Conservation (phyloP, 768 basidiomycete species). For the Pleurotus tuoliensis region DNA sequence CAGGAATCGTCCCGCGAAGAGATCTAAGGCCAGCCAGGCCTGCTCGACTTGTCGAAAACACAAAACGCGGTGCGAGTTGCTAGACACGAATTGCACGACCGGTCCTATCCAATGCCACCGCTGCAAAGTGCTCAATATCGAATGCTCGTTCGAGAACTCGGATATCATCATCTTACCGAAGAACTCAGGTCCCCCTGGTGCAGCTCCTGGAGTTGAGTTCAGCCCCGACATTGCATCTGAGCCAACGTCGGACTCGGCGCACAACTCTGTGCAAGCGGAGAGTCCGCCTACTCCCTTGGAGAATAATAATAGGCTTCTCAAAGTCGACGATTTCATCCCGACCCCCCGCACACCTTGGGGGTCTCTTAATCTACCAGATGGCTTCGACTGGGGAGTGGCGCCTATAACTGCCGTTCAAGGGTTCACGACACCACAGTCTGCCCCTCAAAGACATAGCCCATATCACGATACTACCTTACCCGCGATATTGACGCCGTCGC, state of each 20-base stretch:
- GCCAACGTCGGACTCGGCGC: background rate
- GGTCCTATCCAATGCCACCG: conserved; percentile 38
- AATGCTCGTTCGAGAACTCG: conserved; percentile 35
- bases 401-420: conserved; percentile 46
- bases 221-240: background rate
- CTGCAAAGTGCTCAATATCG: conserved; percentile 41
- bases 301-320: background rate
- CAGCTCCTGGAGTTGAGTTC: background rate
- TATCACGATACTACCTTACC: conserved; percentile 16
- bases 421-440: conserved; percentile 21
- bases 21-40: conserved; percentile 41
- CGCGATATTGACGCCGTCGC: conserved; percentile 28
- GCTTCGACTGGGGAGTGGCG: conserved; percentile 40
- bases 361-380: conserved; percentile 30
- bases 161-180: conserved; percentile 3
- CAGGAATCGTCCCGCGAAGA: conserved; percentile 18
- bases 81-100: conserved; percentile 29
- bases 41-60: conserved; percentile 42
- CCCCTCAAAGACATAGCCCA: background rate
- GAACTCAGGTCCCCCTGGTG: conserved; percentile 1
- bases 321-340: conserved; percentile 29
- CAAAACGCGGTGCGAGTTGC: conserved; percentile 47
- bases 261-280: background rate
- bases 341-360: conserved; percentile 31
- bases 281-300: background rate